Percentiles rank a stretch among this genome's conserved stretches.
Evolutionary conservation across 352 stramenopile species (phyloP).

Genomic region (Globisporangium iwayamae): DNA sequence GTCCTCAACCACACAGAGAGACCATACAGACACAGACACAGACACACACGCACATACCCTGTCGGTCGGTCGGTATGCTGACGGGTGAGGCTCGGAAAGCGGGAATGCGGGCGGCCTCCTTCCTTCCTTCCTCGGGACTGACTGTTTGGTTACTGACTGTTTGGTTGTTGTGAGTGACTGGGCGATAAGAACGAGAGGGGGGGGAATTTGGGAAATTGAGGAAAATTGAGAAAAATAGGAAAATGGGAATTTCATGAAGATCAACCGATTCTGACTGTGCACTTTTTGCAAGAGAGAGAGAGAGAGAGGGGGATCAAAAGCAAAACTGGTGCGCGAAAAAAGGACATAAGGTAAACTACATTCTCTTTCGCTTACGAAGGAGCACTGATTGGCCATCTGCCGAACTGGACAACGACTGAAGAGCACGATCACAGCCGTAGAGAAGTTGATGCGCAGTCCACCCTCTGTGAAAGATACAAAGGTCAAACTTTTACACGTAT

Average conservation of each 20-base stretch:
- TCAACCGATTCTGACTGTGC: slow-evolving; percentile 1
- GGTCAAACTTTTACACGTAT: too few species aligned
- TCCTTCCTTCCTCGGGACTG: not conserved
- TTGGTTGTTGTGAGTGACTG: slow-evolving; percentile 7
- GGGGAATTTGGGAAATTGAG: not conserved
- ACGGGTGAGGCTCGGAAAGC: not conserved
- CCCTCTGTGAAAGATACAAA: too few species aligned
- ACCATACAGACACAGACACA: not conserved
- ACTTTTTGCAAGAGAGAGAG: slow-evolving; percentile 6
- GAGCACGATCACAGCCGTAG: too few species aligned
- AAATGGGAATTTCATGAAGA: too few species aligned
- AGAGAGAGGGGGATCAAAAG: slow-evolving; percentile 1
- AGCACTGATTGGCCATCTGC: too few species aligned
- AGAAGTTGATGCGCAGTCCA: too few species aligned
- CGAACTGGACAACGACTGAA: not conserved
- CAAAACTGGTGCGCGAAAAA: not conserved
- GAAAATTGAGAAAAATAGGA: too few species aligned
- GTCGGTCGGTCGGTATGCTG: not conserved
- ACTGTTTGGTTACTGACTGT: not conserved
- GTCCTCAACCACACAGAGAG: not conserved
- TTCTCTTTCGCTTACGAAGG: not conserved
- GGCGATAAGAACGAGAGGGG: slow-evolving; percentile 7
- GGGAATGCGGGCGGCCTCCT: slow-evolving; percentile 2
- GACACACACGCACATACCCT: not conserved
- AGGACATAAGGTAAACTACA: not conserved